A percentile compares a stretch with the other conserved stretches of the same genome.
phyloP scores from a whole-genome alignment of 331 rosid species.

The Quercus lobata region DNA sequence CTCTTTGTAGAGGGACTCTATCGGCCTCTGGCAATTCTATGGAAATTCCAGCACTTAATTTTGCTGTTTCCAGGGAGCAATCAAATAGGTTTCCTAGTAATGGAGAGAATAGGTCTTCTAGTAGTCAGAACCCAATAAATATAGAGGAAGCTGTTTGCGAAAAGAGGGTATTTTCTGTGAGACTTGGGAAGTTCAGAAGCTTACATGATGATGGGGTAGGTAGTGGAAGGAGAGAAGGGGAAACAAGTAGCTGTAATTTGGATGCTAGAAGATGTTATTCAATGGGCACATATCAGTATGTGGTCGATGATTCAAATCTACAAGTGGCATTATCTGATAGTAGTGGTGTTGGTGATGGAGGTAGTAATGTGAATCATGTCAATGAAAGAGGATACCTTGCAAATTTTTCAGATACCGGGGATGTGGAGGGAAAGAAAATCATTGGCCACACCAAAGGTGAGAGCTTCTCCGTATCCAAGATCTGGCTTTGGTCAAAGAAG shows the following conservation, averaged over 20 bases:
- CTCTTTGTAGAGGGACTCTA: constrained; percentile 76
- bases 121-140: constrained; percentile 8
- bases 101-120: constrained; percentile 34
- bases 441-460: constrained; percentile 45
- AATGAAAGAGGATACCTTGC: background rate
- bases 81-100: constrained; percentile 19
- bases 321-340: constrained; percentile 45
- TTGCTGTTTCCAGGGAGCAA: constrained; percentile 28
- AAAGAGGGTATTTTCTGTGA: constrained; percentile 67
- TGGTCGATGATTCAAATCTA: constrained; percentile 56
- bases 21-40: constrained; percentile 12
- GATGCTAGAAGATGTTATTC: constrained; percentile 84
- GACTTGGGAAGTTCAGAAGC: constrained; percentile 76
- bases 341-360: background rate
- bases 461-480: constrained; percentile 92
- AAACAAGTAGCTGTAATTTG: constrained; percentile 38
- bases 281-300: constrained; percentile 85
- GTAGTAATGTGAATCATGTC: constrained; percentile 5
- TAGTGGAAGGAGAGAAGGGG: constrained; percentile 21
- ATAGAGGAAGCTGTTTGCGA: constrained; percentile 27
- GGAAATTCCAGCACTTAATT: constrained; percentile 33
- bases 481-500: constrained; percentile 88
- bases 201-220: constrained; percentile 26
- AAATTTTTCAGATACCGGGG: constrained; percentile 20
- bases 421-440: constrained; percentile 66